These are phyloP conservation scores for Sordariomycetes sp. DNA, from an alignment of 2,329 filamentous ascomycete species.

Conservation along the genomic window DNA sequence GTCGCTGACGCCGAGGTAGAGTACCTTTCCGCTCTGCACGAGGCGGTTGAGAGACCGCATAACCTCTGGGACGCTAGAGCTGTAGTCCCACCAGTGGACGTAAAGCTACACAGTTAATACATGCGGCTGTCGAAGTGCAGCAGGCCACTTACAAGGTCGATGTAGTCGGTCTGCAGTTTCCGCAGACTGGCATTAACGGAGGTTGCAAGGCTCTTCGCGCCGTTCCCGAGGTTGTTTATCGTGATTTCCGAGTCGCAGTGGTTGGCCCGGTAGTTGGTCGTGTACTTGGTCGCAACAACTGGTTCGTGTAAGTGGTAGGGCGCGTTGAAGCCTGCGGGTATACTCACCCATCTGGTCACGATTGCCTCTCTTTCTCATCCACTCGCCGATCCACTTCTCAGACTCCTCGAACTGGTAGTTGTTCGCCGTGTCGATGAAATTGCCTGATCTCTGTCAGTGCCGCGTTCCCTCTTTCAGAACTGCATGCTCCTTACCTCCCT, in stretches of 20 bases:
- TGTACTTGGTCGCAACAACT: conserved; percentile 62
- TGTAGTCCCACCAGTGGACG: conserved; percentile 18
- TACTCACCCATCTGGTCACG: conserved; percentile 50
- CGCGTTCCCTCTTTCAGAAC: background rate
- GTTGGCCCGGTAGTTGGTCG: conserved; percentile 40
- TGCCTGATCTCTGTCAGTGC: conserved; percentile 32
- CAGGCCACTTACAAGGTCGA: conserved; percentile 43
- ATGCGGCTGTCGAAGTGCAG: background rate
- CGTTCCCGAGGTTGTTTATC: conserved; percentile 47
- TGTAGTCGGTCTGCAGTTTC: conserved; percentile 57
- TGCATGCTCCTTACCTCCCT: background rate
- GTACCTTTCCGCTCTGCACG: conserved; percentile 14
- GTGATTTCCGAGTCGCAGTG: conserved; percentile 30
- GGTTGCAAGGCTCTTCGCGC: conserved; percentile 46
- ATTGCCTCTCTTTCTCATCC: conserved; percentile 54
- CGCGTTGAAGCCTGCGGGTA: background rate
- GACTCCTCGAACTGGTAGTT: conserved; percentile 56
- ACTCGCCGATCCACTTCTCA: conserved; percentile 59
- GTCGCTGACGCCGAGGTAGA: conserved; percentile 19
- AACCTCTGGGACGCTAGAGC: conserved; percentile 13
- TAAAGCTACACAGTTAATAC: conserved; percentile 9
- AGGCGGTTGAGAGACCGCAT: conserved; percentile 16
- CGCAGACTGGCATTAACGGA: conserved; percentile 45
- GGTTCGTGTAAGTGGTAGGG: background rate
- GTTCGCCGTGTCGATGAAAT: conserved; percentile 64